Evolutionary conservation across 2,329 filamentous ascomycete genomes (phyloP), one percentile per base, ranked within the genome.

Genomic region (Stagonosporopsis vannaccii): DNA sequence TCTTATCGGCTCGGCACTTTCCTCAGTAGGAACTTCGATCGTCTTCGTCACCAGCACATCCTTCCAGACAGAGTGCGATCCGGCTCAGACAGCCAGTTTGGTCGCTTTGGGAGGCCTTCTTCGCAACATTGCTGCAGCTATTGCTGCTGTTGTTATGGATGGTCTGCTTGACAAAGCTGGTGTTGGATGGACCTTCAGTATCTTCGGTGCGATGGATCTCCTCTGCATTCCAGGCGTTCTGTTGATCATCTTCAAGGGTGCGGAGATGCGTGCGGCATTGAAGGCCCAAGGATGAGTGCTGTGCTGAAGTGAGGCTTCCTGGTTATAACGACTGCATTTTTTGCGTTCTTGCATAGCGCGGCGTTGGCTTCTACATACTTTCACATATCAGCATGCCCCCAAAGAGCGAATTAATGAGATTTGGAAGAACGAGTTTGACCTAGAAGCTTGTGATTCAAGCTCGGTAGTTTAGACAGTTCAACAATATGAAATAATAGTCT

Each of bases 21-120:
- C 78, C 30, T 77, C 76, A 6, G 75, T 77, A 54, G 76, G 76
- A 6, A 76, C 61, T 8, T 66, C 66, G 9, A 35, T 78, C 59
- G 77, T 79, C 39, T 78, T 80, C 53, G 75, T 80, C 17, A 74
- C 76, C 2, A 78, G 71, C 20, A 78, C 77, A 0, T 75, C 75
- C 1, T 80, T 77, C 56, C 71, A 78, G 36, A 79, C 78, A 12
- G 76, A 79, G 53, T 78, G 74, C 49, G 70, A 75, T 2, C 72
- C 75, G 11, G 61, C 72, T 39, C 74, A 77, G 43, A 74, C 78
- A 15, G 78, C 78, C 3, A 75, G 71, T 17, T 67, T 78, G 7
- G 77, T 80, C 40, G 78, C 78, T 0, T 65, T 80, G 6, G 74
- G 71, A 4, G 76, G 76, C 44, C 69, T 79, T 58, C 67, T 79